Conservation (phyloP, 192 early-diverging fungal species). For the Haplosporangium gracile region DNA sequence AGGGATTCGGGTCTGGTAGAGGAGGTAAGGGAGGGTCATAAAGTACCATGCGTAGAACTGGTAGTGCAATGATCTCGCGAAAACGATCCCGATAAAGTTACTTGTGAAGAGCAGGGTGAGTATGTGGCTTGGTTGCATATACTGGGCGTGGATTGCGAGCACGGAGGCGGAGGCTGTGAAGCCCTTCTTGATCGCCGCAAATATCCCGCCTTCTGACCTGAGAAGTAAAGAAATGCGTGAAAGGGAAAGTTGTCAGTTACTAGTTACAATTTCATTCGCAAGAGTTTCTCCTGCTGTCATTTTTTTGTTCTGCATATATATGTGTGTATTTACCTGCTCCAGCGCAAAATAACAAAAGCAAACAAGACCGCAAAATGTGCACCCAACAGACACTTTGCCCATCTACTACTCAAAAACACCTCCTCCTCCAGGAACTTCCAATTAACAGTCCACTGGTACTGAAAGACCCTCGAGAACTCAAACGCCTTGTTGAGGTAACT, state of each 20-base stretch:
- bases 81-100: slow-evolving; percentile 93
- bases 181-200: slow-evolving; percentile 37
- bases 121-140: slow-evolving; percentile 55
- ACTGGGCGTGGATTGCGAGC: slow-evolving; percentile 29
- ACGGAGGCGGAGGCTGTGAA: slow-evolving; percentile 21
- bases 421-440: slow-evolving; percentile 87
- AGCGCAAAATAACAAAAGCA: slow-evolving; percentile 68
- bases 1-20: slow-evolving; percentile 68
- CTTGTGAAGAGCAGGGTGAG: slow-evolving; percentile 80
- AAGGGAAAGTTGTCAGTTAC: background rate
- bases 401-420: slow-evolving; percentile 73
- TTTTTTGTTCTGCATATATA: background rate
- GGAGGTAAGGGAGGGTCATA: slow-evolving; percentile 85
- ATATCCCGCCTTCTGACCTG: slow-evolving; percentile 55
- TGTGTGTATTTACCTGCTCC: slow-evolving; percentile 59
- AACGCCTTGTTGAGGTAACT: slow-evolving; percentile 86
- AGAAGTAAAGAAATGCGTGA: background rate
- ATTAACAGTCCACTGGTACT: slow-evolving; percentile 96
- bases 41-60: slow-evolving; percentile 98
- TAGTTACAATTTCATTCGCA: background rate
- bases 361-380: slow-evolving; percentile 74
- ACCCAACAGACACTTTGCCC: slow-evolving; percentile 70
- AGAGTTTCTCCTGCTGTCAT: background rate
- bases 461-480: slow-evolving; percentile 89
- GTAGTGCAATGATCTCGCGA: slow-evolving; percentile 92